Evolutionary conservation across 768 basidiomycete species (phyloP).

Genomic region (Chalciporus pseudorubinellus): DNA sequence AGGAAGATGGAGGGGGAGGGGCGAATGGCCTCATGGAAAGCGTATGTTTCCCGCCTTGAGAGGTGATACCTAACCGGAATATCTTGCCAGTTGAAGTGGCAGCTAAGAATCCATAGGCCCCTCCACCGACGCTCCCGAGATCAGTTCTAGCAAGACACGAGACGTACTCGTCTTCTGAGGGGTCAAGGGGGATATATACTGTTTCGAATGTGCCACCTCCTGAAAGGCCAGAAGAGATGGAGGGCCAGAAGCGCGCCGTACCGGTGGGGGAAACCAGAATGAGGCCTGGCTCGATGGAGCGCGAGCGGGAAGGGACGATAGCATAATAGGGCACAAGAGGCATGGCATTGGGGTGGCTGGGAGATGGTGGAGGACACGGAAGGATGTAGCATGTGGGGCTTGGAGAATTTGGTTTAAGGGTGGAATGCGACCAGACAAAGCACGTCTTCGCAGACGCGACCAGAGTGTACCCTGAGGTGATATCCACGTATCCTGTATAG

Average conservation of each 20-base stretch:
- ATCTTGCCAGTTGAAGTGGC: conserved; percentile 68
- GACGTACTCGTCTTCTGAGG: conserved; percentile 53
- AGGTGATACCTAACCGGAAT: conserved; percentile 62
- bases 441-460: conserved; percentile 70
- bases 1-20: conserved; percentile 41
- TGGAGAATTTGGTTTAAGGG: conserved; percentile 54
- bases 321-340: conserved; percentile 49
- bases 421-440: conserved; percentile 83
- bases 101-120: conserved; percentile 44
- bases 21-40: conserved; percentile 60
- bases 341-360: conserved; percentile 42
- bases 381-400: conserved; percentile 81
- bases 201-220: conserved; percentile 65
- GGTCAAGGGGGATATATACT: conserved; percentile 43
- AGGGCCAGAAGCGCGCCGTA: conserved; percentile 83
- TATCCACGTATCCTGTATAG: conserved; percentile 71
- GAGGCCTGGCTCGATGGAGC: conserved; percentile 71
- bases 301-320: conserved; percentile 61
- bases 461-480: conserved; percentile 69
- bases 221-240: conserved; percentile 78
- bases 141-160: conserved; percentile 67
- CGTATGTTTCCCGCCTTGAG: conserved; percentile 67
- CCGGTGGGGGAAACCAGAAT: conserved; percentile 73
- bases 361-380: conserved; percentile 55
- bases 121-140: conserved; percentile 39